Percentiles rank a stretch among this genome's conserved stretches.
Evolutionary conservation across 371 early-diverging fungal genomes (phyloP).

Genomic region (Syncephalastrum monosporum): DNA sequence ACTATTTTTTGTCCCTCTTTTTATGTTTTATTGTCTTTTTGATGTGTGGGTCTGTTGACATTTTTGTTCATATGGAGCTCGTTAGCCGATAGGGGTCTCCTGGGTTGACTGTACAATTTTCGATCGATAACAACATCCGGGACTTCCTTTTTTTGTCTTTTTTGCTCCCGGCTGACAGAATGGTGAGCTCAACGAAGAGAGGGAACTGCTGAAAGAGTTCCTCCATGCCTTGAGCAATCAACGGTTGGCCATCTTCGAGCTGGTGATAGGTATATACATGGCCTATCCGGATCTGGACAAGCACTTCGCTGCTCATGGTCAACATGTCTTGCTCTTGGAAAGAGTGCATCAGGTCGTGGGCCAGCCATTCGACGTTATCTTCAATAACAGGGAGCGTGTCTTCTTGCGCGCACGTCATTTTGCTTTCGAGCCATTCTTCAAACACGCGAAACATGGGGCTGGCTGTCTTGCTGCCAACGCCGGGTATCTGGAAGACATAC

Average conservation of each 20-base stretch:
- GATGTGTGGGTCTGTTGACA: no score
- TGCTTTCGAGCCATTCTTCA: slow-evolving; percentile 33
- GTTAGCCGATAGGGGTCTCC: slow-evolving; percentile 14
- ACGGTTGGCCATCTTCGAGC: slow-evolving; percentile 28
- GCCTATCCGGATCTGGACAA: slow-evolving; percentile 29
- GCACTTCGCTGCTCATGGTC: slow-evolving; percentile 12
- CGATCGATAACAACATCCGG: slow-evolving; percentile 5
- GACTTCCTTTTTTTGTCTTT: no score
- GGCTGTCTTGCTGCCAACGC: slow-evolving; percentile 27
- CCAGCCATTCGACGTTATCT: slow-evolving; percentile 28
- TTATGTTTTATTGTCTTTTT: no score
- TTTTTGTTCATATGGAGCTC: no score
- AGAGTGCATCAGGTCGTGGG: slow-evolving; percentile 25
- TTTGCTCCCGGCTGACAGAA: slow-evolving; percentile 6
- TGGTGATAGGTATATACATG: slow-evolving; percentile 33
- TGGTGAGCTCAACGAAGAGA: slow-evolving; percentile 29
- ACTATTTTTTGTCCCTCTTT: no score
- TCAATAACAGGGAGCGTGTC: slow-evolving; percentile 29
- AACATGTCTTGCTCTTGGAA: no score
- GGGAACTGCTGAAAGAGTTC: slow-evolving; percentile 41
- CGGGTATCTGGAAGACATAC: slow-evolving; percentile 23
- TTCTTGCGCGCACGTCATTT: slow-evolving; percentile 17
- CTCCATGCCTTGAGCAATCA: slow-evolving; percentile 32
- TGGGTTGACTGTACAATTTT: slow-evolving; percentile 26
- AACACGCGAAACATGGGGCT: slow-evolving; percentile 27